These are phyloP conservation scores for Epichloe scottii DNA, from an alignment of 2,329 filamentous ascomycete species.

Conservation along the genomic window DNA sequence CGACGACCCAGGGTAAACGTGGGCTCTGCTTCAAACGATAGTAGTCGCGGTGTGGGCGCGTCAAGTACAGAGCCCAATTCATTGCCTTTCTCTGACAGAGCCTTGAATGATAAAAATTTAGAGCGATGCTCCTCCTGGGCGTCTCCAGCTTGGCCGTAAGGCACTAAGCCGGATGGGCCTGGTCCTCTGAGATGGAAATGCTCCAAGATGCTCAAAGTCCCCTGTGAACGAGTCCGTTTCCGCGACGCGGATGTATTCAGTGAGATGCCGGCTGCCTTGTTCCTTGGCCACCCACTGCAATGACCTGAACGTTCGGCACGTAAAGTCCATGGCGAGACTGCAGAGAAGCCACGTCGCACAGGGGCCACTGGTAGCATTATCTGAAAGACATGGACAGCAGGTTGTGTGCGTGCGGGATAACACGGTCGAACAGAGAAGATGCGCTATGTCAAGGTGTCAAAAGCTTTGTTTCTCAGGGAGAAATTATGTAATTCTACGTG, in stretches of 20 bases:
- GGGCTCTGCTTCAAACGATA: slow-evolving; percentile 72
- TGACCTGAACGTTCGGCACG: neutral
- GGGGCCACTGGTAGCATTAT: slow-evolving; percentile 1
- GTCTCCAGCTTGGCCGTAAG: slow-evolving; percentile 20
- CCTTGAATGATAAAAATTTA: slow-evolving; percentile 23
- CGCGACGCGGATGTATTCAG: neutral
- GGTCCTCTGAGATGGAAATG: slow-evolving; percentile 19
- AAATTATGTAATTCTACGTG: too few species aligned
- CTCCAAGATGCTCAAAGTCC: slow-evolving; percentile 12
- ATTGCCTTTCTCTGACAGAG: slow-evolving; percentile 10
- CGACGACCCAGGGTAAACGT: slow-evolving; percentile 87
- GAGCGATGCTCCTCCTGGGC: slow-evolving; percentile 23
- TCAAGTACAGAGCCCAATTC: slow-evolving; percentile 32
- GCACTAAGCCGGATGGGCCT: slow-evolving; percentile 12
- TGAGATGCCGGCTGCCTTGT: neutral
- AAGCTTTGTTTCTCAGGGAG: too few species aligned
- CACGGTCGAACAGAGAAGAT: neutral
- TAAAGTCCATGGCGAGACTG: neutral
- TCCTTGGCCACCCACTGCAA: neutral
- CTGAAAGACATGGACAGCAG: neutral
- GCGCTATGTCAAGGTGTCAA: too few species aligned
- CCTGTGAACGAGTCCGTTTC: neutral
- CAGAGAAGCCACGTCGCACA: neutral
- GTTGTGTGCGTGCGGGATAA: neutral
- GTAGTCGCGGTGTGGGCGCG: slow-evolving; percentile 43